Evolutionary conservation across 2,329 filamentous ascomycete genomes (phyloP).

Genomic region (Penicillium sp.): DNA sequence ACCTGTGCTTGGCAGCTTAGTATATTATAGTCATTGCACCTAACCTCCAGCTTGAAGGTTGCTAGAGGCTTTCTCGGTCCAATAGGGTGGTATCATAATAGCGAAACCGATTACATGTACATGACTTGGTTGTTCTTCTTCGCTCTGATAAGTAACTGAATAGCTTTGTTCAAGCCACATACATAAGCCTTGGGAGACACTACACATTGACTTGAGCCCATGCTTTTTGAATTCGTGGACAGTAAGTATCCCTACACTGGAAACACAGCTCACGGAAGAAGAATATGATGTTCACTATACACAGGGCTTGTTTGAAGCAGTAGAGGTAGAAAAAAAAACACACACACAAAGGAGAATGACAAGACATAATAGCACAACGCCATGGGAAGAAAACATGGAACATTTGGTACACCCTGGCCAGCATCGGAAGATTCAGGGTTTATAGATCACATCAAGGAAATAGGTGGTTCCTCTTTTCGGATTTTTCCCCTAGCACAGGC

Average conservation of each 20-base stretch:
- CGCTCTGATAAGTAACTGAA: too few species aligned
- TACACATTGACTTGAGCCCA: not conserved
- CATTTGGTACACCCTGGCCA: conserved; percentile 27
- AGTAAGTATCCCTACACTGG: not conserved
- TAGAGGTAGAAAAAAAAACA: conserved; percentile 22
- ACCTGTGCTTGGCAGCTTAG: too few species aligned
- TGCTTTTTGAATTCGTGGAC: not conserved
- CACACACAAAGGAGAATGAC: conserved; percentile 24
- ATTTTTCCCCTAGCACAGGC: conserved; percentile 15
- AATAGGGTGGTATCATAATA: too few species aligned
- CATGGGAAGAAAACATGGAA: conserved; percentile 32
- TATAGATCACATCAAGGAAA: conserved; percentile 15
- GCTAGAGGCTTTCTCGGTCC: too few species aligned
- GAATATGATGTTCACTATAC: conserved; percentile 33
- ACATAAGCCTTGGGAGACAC: too few species aligned
- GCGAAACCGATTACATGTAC: too few species aligned
- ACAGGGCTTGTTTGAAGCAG: conserved; percentile 29
- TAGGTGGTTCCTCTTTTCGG: conserved; percentile 12
- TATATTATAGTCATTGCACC: too few species aligned
- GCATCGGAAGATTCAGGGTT: conserved; percentile 20
- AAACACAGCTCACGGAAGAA: conserved; percentile 7
- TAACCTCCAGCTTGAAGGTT: too few species aligned
- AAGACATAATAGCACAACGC: conserved; percentile 36
- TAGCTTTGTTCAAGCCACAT: too few species aligned
- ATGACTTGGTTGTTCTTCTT: too few species aligned